Evolutionary conservation across 441 rosid genomes (phyloP).

Genomic region (Metrosideros polymorpha): DNA sequence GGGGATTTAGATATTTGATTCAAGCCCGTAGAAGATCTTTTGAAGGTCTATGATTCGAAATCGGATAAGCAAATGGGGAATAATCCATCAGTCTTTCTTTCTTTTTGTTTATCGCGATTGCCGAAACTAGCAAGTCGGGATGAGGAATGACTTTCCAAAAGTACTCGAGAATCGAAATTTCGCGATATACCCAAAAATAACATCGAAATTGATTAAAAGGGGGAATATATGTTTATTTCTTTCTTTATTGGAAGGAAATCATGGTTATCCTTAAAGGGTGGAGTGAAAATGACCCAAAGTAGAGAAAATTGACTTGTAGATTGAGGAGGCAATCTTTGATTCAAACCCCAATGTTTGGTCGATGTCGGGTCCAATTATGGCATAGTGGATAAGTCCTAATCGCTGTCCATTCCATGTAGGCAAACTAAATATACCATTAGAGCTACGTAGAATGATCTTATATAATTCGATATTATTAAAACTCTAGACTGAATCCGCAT

Average conservation of each 20-base stretch:
- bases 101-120: too few relatives aligned
- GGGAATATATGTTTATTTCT: too few relatives aligned
- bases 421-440: neutral
- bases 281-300: neutral
- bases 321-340: neutral
- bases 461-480: neutral
- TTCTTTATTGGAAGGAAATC: neutral
- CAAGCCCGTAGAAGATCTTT: neutral
- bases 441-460: accelerated
- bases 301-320: neutral
- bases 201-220: neutral
- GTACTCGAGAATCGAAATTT: accelerated
- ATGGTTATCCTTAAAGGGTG: neutral
- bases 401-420: accelerated
- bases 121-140: neutral
- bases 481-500: accelerated
- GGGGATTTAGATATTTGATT: neutral
- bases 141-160: accelerated
- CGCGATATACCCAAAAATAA: neutral
- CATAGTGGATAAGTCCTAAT: neutral
- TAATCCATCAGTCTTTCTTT: neutral
- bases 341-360: neutral
- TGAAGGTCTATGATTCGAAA: neutral
- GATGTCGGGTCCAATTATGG: neutral
- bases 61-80: neutral